Evolutionary conservation across 2,329 filamentous ascomycete species (phyloP).

Genomic region (Trichoderma gracile): DNA sequence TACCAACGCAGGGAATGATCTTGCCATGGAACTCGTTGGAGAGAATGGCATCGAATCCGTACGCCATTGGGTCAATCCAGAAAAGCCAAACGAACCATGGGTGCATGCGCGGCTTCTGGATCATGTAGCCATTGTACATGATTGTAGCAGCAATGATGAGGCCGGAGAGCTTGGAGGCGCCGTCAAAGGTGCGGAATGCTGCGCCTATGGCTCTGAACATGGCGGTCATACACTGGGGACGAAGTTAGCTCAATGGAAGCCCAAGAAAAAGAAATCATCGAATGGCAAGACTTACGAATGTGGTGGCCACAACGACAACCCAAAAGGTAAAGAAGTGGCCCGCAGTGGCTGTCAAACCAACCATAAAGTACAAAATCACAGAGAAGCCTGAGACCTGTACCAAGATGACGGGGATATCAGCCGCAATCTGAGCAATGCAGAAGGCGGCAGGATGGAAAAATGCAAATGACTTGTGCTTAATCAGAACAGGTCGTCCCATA

Average conservation of each 20-base stretch:
- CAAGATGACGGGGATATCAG: constrained; percentile 57
- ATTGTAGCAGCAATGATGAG: constrained; percentile 52
- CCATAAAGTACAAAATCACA: constrained; percentile 65
- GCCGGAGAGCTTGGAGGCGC: constrained; percentile 58
- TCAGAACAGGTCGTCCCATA: constrained; percentile 57
- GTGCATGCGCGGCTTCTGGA: constrained; percentile 62
- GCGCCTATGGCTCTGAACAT: constrained; percentile 59
- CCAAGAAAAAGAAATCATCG: background rate
- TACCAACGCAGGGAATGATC: constrained; percentile 48
- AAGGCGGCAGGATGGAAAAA: constrained; percentile 59
- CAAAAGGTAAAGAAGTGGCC: constrained; percentile 63
- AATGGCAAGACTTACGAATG: constrained; percentile 46
- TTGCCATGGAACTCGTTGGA: constrained; percentile 69
- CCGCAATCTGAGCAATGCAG: constrained; percentile 58
- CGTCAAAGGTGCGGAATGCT: constrained; percentile 57
- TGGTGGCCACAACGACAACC: constrained; percentile 52
- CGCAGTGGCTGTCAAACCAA: constrained; percentile 53
- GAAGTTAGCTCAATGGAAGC: constrained; percentile 10
- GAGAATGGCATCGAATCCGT: constrained; percentile 68
- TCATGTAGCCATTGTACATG: constrained; percentile 66
- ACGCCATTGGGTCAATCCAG: constrained; percentile 68
- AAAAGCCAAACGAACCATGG: constrained; percentile 65
- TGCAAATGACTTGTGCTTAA: constrained; percentile 60
- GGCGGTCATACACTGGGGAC: constrained; percentile 53
- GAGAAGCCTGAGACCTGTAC: constrained; percentile 61